Percentiles rank a stretch among this genome's conserved stretches.
phyloP scores from a whole-genome alignment of 202 grass and related monocot genomes.

The Carex arenaria region DNA sequence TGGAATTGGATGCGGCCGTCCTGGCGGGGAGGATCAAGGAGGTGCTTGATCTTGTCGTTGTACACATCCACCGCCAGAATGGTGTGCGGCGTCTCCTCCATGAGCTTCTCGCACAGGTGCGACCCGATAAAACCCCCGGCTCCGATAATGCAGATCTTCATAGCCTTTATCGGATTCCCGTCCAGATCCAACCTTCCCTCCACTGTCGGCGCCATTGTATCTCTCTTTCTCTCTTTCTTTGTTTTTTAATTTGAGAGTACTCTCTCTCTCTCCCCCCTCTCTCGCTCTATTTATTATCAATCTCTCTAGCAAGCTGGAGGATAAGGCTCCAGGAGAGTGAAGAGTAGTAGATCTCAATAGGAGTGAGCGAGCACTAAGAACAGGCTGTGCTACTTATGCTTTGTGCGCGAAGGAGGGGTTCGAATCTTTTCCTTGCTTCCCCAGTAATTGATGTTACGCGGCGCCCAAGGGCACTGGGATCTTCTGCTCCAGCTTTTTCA shows the following conservation, averaged over 20 bases:
- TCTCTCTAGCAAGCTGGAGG: slow-evolving; percentile 29
- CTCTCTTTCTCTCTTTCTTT: slow-evolving; percentile 1
- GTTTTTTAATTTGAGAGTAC: slow-evolving; percentile 9
- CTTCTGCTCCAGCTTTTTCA: not conserved
- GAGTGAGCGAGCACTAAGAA: slow-evolving; percentile 2
- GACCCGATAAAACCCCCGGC: slow-evolving; percentile 96
- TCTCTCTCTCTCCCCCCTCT: not conserved
- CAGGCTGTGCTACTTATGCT: not conserved
- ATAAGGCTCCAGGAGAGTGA: not conserved
- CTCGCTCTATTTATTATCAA: slow-evolving; percentile 26
- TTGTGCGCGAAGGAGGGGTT: not conserved
- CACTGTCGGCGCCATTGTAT: slow-evolving; percentile 25
- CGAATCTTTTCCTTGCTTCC: slow-evolving; percentile 1
- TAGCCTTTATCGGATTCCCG: slow-evolving; percentile 47
- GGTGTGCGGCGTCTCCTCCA: slow-evolving; percentile 66
- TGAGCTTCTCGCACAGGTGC: slow-evolving; percentile 97
- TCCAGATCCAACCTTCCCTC: slow-evolving; percentile 74
- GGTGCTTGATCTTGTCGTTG: slow-evolving; percentile 98
- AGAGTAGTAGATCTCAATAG: slow-evolving; percentile 30
- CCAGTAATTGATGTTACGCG: not conserved
- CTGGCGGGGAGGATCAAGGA: slow-evolving; percentile 60
- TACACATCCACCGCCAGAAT: slow-evolving; percentile 87
- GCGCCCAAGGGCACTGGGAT: not conserved
- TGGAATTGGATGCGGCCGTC: slow-evolving; percentile 78
- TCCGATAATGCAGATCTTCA: slow-evolving; percentile 96